Conservation (phyloP, 169 alveolate genomes). For the Eimeria acervulina region DNA sequence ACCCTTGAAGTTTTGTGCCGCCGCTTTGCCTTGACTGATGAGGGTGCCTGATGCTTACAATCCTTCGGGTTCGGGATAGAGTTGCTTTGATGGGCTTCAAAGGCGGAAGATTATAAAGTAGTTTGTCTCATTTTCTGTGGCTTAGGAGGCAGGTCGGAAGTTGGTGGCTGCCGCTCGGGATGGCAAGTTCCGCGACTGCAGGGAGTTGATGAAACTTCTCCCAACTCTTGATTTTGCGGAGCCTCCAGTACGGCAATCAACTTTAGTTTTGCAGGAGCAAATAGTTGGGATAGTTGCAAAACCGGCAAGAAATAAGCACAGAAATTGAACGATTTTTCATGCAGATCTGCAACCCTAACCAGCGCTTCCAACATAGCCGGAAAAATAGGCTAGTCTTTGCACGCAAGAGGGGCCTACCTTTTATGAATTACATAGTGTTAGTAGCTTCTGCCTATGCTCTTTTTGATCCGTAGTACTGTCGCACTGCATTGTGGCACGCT, state of each 20-base stretch:
- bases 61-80: neutral
- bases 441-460: neutral
- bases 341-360: neutral
- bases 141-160: slow-evolving; percentile 82
- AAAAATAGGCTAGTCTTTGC: neutral
- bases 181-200: slow-evolving; percentile 81
- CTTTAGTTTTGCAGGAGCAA: neutral
- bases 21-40: neutral
- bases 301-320: neutral
- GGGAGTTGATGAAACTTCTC: slow-evolving; percentile 80
- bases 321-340: neutral
- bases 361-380: neutral
- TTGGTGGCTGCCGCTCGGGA: slow-evolving; percentile 82
- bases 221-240: slow-evolving; percentile 79
- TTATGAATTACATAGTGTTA: too few relatives aligned
- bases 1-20: too few relatives aligned
- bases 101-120: neutral
- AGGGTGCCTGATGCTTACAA: neutral
- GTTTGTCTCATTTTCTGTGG: neutral
- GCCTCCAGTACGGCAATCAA: slow-evolving; percentile 66
- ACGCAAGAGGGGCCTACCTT: neutral
- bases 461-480: slow-evolving; percentile 21
- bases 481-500: slow-evolving; percentile 84
- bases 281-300: neutral
- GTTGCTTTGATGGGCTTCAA: neutral